Evolutionary conservation across 2,329 filamentous ascomycete genomes (phyloP).

Genomic region (Alternaria angustiovoidea): DNA sequence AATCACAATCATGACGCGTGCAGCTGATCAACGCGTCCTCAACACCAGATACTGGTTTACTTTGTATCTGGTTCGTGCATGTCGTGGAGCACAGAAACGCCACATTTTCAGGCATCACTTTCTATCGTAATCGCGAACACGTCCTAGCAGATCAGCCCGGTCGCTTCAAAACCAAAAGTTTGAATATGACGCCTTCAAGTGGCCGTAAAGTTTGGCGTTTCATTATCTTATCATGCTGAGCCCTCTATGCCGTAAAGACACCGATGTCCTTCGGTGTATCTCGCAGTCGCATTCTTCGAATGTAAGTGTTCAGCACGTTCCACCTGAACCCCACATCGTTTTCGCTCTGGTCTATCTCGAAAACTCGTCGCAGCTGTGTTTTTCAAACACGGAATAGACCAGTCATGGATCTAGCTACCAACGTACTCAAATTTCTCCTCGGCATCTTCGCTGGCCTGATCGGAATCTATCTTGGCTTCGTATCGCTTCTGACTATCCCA

Average conservation of each 20-base stretch:
- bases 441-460: conserved; percentile 29
- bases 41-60: too few species aligned
- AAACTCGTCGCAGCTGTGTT: background rate
- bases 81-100: too few species aligned
- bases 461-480: conserved; percentile 53
- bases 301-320: background rate
- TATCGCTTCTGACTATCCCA: conserved; percentile 57
- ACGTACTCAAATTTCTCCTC: conserved; percentile 33
- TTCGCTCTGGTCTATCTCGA: background rate
- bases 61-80: too few species aligned
- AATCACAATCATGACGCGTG: too few species aligned
- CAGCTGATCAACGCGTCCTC: too few species aligned
- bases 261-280: background rate
- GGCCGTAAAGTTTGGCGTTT: background rate
- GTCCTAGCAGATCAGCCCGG: too few species aligned
- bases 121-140: too few species aligned
- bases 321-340: background rate
- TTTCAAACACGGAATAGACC: background rate
- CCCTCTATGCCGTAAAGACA: background rate
- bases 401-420: conserved; percentile 5
- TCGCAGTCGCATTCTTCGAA: background rate
- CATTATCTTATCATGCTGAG: background rate
- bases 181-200: background rate
- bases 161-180: background rate
- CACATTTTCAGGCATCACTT: too few species aligned